Percentiles rank a stretch among this genome's conserved stretches.
These are phyloP conservation scores for Backusella australiensis DNA, from an alignment of 192 early-diverging fungal genomes.

Conservation along the genomic window DNA sequence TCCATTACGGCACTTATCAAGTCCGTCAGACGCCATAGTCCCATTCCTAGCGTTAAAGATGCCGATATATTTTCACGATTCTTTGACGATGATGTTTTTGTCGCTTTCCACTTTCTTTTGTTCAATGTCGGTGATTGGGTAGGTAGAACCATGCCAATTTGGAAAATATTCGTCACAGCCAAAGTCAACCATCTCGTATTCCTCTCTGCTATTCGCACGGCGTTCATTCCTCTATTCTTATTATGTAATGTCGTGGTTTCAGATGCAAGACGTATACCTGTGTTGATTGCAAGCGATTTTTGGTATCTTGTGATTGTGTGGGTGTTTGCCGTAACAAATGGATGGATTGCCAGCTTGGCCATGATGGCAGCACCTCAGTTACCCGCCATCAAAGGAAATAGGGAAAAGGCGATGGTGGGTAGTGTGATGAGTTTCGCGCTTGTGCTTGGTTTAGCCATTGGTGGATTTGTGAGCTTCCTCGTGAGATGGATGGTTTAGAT, in stretches of 20 bases:
- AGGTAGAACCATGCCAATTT: constrained; percentile 52
- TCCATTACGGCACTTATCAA: constrained; percentile 70
- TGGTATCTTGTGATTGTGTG: constrained; percentile 52
- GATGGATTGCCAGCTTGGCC: constrained; percentile 58
- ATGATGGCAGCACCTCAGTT: constrained; percentile 60
- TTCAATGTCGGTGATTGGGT: constrained; percentile 75
- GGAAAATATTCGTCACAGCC: constrained; percentile 48
- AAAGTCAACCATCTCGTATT: constrained; percentile 41
- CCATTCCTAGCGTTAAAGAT: neutral
- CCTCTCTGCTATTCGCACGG: constrained; percentile 46
- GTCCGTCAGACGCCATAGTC: constrained; percentile 26
- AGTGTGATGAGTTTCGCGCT: constrained; percentile 65
- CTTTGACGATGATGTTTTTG: constrained; percentile 57
- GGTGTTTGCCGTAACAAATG: constrained; percentile 65
- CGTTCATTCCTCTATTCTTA: constrained; percentile 70
- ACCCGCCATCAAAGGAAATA: constrained; percentile 18
- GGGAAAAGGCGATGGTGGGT: constrained; percentile 51
- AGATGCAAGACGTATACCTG: constrained; percentile 23
- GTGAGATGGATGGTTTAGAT: constrained; percentile 36
- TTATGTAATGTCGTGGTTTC: constrained; percentile 8
- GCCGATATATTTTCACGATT: constrained; percentile 22
- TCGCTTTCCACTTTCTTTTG: constrained; percentile 70
- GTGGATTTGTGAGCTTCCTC: constrained; percentile 56
- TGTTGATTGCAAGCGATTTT: constrained; percentile 43
- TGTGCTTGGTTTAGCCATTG: constrained; percentile 64